Percentiles rank a stretch among this genome's conserved stretches.
phyloP scores from a whole-genome alignment of 371 early-diverging fungal genomes.

The Umbelopsis sp. region DNA sequence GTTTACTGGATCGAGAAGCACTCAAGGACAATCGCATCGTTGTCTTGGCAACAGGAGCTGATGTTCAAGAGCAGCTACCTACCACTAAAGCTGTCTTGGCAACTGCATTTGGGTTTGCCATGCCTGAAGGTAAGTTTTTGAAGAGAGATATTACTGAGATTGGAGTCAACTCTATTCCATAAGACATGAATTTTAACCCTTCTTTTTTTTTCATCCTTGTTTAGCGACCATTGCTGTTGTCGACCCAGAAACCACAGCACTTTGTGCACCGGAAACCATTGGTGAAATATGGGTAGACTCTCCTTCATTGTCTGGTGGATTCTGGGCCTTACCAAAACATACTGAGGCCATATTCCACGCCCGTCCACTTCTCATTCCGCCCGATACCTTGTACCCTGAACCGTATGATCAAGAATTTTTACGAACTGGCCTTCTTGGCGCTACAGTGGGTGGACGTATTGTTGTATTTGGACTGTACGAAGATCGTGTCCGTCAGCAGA shows the following conservation, averaged over 20 bases:
- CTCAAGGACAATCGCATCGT: constrained; percentile 56
- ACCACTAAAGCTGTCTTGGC: constrained; percentile 39
- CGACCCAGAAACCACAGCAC: constrained; percentile 75
- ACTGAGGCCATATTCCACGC: constrained; percentile 78
- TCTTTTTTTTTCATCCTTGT: not conserved
- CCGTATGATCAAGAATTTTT: constrained; percentile 62
- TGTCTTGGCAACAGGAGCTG: constrained; percentile 52
- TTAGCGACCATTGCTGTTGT: constrained; percentile 77
- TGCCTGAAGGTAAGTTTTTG: constrained; percentile 56
- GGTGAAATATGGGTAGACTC: constrained; percentile 89
- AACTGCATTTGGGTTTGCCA: constrained; percentile 64
- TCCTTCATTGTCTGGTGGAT: constrained; percentile 75
- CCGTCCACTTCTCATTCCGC: constrained; percentile 54
- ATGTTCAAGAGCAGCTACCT: constrained; percentile 28
- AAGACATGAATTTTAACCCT: not conserved
- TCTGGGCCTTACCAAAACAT: constrained; percentile 79
- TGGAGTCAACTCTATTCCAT: not conserved
- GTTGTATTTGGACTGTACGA: constrained; percentile 78
- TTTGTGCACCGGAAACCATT: constrained; percentile 75
- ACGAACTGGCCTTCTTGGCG: constrained; percentile 81
- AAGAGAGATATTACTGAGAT: not conserved
- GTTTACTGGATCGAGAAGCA: constrained; percentile 59
- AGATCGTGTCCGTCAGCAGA: constrained; percentile 71
- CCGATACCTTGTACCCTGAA: constrained; percentile 54
- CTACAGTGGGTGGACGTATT: constrained; percentile 71